Conservation (phyloP, 257 asterid species). For the Fraxinus anomala region DNA sequence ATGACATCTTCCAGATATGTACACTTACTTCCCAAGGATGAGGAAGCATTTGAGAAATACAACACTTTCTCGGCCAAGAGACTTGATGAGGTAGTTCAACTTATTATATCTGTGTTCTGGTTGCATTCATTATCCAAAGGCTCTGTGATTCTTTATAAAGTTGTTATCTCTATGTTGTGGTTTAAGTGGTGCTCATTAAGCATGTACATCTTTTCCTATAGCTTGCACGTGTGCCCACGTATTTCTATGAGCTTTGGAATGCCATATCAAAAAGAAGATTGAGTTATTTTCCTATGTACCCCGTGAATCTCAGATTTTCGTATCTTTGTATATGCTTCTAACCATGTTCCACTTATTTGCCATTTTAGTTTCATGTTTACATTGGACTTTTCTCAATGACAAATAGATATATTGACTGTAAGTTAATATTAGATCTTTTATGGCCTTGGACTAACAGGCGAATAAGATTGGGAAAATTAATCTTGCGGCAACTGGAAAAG, state of each 20-base stretch:
- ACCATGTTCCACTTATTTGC: not conserved
- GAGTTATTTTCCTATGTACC: conserved; percentile 11
- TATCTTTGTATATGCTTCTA: not conserved
- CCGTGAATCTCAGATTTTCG: conserved; percentile 4
- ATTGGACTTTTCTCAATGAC: conserved; percentile 8
- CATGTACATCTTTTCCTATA: conserved; percentile 11
- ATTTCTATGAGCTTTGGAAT: conserved; percentile 6
- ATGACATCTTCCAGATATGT: conserved; percentile 63
- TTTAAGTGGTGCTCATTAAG: conserved; percentile 19
- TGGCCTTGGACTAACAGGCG: conserved; percentile 58
- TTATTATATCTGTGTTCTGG: conserved; percentile 16
- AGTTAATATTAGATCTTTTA: conserved; percentile 11
- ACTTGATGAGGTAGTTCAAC: conserved; percentile 82
- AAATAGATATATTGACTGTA: not conserved
- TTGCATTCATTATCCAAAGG: conserved; percentile 13
- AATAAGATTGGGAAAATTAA: conserved; percentile 93
- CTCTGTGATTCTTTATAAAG: conserved; percentile 1
- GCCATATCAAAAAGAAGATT: conserved; percentile 16
- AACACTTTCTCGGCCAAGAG: conserved; percentile 73
- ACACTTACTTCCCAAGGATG: conserved; percentile 94
- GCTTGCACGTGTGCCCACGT: conserved; percentile 1
- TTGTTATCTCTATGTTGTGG: not conserved
- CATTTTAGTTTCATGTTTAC: not conserved
- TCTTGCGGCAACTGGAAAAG: conserved; percentile 99
- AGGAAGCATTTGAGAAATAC: conserved; percentile 88